Conservation (phyloP, 2,329 filamentous ascomycete genomes). For the Claviceps sp. region DNA sequence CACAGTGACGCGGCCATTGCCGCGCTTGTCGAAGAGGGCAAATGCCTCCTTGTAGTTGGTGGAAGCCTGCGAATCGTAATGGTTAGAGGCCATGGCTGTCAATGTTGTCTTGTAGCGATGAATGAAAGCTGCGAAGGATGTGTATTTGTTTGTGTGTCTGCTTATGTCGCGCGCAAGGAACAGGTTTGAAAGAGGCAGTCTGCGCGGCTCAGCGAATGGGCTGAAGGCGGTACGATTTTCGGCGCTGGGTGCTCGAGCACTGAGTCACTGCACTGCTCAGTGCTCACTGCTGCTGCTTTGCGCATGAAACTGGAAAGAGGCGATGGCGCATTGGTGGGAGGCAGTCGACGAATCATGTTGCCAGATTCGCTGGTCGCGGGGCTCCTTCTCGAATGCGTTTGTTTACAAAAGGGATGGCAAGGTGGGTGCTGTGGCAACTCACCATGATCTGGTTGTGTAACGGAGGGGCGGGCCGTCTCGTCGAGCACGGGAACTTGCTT, state of each 20-base stretch:
- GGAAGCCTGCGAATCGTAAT: conserved; percentile 47
- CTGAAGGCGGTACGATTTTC: too few relatives aligned
- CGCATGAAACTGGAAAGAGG: neutral
- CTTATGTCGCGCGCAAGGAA: neutral
- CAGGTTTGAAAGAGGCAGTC: too few relatives aligned
- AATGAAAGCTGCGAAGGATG: neutral
- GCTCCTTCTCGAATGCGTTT: conserved; percentile 3
- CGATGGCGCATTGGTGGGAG: neutral
- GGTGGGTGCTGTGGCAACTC: conserved; percentile 7
- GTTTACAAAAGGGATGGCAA: conserved; percentile 4
- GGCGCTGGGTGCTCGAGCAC: too few relatives aligned
- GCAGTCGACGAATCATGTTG: conserved; percentile 5
- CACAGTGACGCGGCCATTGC: conserved; percentile 79
- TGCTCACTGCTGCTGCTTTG: neutral
- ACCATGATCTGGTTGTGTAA: conserved; percentile 4
- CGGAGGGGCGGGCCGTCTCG: neutral
- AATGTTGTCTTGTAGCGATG: neutral
- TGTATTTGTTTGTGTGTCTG: neutral
- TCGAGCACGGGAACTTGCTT: neutral
- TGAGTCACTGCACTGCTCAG: too few relatives aligned
- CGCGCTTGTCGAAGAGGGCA: conserved; percentile 98
- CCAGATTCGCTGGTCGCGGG: conserved; percentile 3
- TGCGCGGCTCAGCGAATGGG: too few relatives aligned
- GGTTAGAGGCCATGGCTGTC: conserved; percentile 35
- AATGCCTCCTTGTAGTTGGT: conserved; percentile 99